These are phyloP conservation scores for Aspergillus phoenicis DNA, from an alignment of 2,329 filamentous ascomycete species.

Conservation along the genomic window DNA sequence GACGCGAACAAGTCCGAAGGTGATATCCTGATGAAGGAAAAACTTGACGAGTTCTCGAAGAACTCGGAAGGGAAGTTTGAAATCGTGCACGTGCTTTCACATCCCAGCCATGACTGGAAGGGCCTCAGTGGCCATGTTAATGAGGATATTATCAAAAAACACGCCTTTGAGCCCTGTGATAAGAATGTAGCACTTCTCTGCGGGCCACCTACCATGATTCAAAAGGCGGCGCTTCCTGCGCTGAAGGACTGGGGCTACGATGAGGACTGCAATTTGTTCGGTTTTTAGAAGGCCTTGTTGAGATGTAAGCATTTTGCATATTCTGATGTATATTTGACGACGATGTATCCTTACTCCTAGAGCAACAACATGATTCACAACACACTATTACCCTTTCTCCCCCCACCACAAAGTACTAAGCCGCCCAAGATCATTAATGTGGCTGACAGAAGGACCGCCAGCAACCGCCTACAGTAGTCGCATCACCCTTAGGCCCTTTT, in stretches of 20 bases:
- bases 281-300: too few species aligned
- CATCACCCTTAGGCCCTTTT: too few species aligned
- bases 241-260: constrained; percentile 23
- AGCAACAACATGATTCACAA: too few species aligned
- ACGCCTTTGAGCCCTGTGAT: constrained; percentile 37
- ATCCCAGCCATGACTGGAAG: constrained; percentile 13
- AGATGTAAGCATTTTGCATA: too few species aligned
- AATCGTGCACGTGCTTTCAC: constrained; percentile 18
- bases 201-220: constrained; percentile 55
- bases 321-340: too few species aligned
- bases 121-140: constrained; percentile 17
- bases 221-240: constrained; percentile 54
- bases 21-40: constrained; percentile 16
- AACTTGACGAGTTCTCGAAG: constrained; percentile 13
- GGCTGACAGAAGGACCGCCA: too few species aligned
- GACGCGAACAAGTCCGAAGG: constrained; percentile 16
- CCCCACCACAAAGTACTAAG: too few species aligned
- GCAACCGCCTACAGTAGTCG: too few species aligned
- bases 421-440: too few species aligned
- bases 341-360: too few species aligned
- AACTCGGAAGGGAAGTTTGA: constrained; percentile 13
- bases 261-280: too few species aligned
- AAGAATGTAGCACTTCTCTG: constrained; percentile 52
- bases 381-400: too few species aligned
- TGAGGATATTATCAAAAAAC: constrained; percentile 11